Conservation (phyloP, 352 stramenopile genomes). For the Phytophthora melonis region DNA sequence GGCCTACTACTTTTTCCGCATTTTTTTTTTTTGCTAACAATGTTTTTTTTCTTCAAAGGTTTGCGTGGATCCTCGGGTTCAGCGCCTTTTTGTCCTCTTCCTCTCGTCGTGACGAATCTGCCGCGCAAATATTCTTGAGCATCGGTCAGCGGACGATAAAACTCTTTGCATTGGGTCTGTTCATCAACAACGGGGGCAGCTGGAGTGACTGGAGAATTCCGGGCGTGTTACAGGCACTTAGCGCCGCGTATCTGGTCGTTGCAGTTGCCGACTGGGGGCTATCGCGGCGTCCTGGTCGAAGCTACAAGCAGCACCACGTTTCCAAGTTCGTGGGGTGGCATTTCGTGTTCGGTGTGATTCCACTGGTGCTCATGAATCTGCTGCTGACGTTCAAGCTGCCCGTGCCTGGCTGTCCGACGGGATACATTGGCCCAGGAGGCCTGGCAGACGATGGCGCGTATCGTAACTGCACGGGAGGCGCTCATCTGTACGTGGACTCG, state of each 20-base stretch:
- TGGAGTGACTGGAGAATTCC: conserved; percentile 76
- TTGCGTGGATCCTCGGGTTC: conserved; percentile 89
- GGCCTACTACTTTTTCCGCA: conserved; percentile 1
- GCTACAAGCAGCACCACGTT: not conserved
- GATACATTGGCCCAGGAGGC: conserved; percentile 80
- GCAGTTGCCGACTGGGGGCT: conserved; percentile 20
- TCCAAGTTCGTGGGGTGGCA: conserved; percentile 28
- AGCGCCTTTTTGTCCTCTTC: conserved; percentile 48
- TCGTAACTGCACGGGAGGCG: conserved; percentile 79
- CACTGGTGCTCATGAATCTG: conserved; percentile 62
- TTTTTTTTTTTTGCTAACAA: not conserved
- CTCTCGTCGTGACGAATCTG: not conserved
- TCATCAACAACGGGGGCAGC: conserved; percentile 71
- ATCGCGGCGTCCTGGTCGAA: not conserved
- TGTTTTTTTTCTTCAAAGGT: conserved; percentile 34
- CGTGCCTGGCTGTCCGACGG: conserved; percentile 75
- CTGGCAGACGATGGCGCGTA: conserved; percentile 49
- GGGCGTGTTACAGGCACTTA: conserved; percentile 80
- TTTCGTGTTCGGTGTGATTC: conserved; percentile 38
- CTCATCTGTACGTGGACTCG: conserved; percentile 76
- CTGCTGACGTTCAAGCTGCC: conserved; percentile 55
- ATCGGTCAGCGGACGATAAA: conserved; percentile 47
- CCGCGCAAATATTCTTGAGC: conserved; percentile 2
- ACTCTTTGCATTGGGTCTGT: conserved; percentile 71
- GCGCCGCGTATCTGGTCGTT: conserved; percentile 55